Conservation (phyloP, 371 early-diverging fungal genomes). For the Mortierella sp. region DNA sequence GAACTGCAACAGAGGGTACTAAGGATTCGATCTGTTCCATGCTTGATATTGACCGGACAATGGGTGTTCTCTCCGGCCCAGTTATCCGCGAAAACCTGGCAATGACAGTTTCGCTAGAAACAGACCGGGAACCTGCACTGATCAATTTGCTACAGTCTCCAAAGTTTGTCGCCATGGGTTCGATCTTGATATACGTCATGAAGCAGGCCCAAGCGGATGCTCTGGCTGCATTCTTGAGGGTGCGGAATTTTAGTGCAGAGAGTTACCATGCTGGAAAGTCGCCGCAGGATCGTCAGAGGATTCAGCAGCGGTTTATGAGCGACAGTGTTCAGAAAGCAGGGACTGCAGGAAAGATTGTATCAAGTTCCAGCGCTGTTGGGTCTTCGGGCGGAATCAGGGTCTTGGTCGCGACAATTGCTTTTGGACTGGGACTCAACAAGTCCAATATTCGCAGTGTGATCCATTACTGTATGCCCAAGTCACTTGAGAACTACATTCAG, state of each 20-base stretch:
- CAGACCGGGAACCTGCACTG: constrained; percentile 58
- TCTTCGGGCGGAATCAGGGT: constrained; percentile 59
- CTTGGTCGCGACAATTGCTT: constrained; percentile 88
- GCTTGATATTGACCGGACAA: constrained; percentile 58
- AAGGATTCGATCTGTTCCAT: constrained; percentile 60
- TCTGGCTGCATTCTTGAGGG: constrained; percentile 68
- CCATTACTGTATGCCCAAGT: constrained; percentile 83
- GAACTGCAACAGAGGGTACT: constrained; percentile 78
- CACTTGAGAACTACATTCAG: constrained; percentile 87
- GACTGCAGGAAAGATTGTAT: neutral
- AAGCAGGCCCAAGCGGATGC: constrained; percentile 72
- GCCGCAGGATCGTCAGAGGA: constrained; percentile 67
- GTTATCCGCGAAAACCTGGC: constrained; percentile 66
- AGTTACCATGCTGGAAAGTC: constrained; percentile 86
- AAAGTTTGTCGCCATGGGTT: constrained; percentile 55
- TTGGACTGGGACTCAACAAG: constrained; percentile 89
- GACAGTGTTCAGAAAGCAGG: constrained; percentile 15
- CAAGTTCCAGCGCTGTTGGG: constrained; percentile 12
- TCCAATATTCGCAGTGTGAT: constrained; percentile 84
- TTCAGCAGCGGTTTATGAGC: constrained; percentile 75
- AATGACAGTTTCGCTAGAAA: constrained; percentile 58
- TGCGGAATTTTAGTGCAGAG: constrained; percentile 70
- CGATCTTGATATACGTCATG: constrained; percentile 75
- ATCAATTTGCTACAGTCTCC: constrained; percentile 61
- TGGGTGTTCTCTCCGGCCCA: constrained; percentile 60